Evolutionary conservation across 1,284 basidiomycete species (phyloP).

Genomic region (Fomes fomentarius): DNA sequence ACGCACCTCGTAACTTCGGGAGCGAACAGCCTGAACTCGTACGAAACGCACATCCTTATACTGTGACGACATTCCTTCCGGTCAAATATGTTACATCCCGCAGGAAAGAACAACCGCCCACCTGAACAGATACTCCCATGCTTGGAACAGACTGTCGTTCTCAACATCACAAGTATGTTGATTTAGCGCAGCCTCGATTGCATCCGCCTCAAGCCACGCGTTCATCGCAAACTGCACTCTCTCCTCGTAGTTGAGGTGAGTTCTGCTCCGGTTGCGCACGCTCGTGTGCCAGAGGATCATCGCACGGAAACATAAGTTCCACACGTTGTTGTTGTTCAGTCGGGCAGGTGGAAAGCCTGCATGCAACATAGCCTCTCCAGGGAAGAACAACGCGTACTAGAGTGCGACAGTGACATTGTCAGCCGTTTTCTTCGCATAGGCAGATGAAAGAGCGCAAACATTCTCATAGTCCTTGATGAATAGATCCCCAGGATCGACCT

Average conservation of each 20-base stretch:
- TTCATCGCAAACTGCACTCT: slow-evolving; percentile 63
- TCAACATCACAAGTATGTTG: slow-evolving; percentile 67
- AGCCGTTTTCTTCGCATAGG: not conserved
- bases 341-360: slow-evolving; percentile 36
- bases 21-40: slow-evolving; percentile 66
- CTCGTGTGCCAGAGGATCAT: slow-evolving; percentile 73
- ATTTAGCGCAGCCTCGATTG: slow-evolving; percentile 61
- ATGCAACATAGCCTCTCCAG: slow-evolving; percentile 58
- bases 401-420: not conserved
- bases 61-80: slow-evolving; percentile 44
- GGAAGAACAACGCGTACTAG: slow-evolving; percentile 66
- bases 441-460: slow-evolving; percentile 43
- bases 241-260: slow-evolving; percentile 42
- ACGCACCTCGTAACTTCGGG: slow-evolving; percentile 61
- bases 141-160: slow-evolving; percentile 63
- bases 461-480: slow-evolving; percentile 68
- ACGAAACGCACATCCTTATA: slow-evolving; percentile 66
- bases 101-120: slow-evolving; percentile 38
- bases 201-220: slow-evolving; percentile 71
- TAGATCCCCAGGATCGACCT: slow-evolving; percentile 43
- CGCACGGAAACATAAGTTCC: slow-evolving; percentile 67
- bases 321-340: slow-evolving; percentile 68
- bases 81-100: slow-evolving; percentile 27
- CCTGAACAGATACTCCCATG: slow-evolving; percentile 76
- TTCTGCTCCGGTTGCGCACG: slow-evolving; percentile 53